Evolutionary conservation across 169 alveolate genomes (phyloP), one percentile per base, ranked within the genome.

Genomic region (Plasmodium cynomolgi): DNA sequence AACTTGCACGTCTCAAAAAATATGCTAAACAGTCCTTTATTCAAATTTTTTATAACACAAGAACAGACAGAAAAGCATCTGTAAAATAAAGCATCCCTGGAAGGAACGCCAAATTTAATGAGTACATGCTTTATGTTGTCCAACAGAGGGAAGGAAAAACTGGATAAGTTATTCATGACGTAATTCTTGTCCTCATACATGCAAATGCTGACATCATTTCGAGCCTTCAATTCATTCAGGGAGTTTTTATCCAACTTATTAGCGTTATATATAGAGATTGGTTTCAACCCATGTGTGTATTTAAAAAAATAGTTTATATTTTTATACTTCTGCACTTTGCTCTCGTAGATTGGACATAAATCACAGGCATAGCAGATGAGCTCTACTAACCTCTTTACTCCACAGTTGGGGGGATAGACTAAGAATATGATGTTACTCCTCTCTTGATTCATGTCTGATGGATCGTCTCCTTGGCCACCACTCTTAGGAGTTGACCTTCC

Each of bases 191-290:
- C 85, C 41, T 85, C 93, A 85, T 85, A 85, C 29, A 85, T 54
- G 39, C 93, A 85, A 3, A 85, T 85, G 39, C 82, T 75, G 6
- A 85, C 81, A 50, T 85, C 85, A 54, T 85, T 85, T 33, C 93
- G 77, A 31, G 50, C 34, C 15, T 29, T 85, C 68, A 85, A 75
- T 85, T 85, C 93, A 0, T 34, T 1, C 29, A 85, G 56, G 1
- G 93, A 31, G 26, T 15, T n/a, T 23, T 85, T 85, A 39, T 85
- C 93, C 47, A 85, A 37, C 26, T 75, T 75, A 23, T 85, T 85
- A 7, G 93, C 93, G 47, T 85, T 85, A 50, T 85, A 85, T 50
- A 85, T 85, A n/a, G 93, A 85, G 37, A 85, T 74, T n/a, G 86
- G 86, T 75, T 85, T 85, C 29, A 85, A 44, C 20, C 93, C 93